Evolutionary conservation across 768 basidiomycete species (phyloP), one percentile per base, ranked within the genome.

Genomic region (Neoboletus magnificus): DNA sequence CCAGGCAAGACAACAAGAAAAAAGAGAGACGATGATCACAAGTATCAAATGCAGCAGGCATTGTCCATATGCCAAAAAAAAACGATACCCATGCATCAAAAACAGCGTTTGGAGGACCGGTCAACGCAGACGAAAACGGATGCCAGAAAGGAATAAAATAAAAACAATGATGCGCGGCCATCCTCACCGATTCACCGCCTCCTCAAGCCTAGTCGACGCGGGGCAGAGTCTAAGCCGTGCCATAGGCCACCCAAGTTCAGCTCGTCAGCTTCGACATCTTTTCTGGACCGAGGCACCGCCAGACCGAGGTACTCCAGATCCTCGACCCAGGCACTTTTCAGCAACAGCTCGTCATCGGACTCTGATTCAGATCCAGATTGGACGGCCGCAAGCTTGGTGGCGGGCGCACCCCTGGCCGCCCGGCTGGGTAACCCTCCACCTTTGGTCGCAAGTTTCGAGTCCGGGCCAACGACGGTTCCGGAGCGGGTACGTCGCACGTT

Each of bases 401-500:
- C 10, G 1, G 43, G 23, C 4, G n/a, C 40, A 20, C 41, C 46
- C 48, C 49, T 54, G 30, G 54, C 27, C 7, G 36, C 7, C 35
- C 48, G 23, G 37, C 13, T 15, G 10, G 52, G n/a, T 25, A 43
- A 12, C 12, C 23, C 32, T 4, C 44, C 32, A 5, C 41, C 25
- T 45, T 57, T 54, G 8, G 52, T 30, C 23, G 44, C 70, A 15
- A 71, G 54, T 30, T 54, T 61, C 37, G 71, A 71, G 51, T 60
- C 51, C 3, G 62, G 65, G 13, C 71, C 72, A 35, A 77, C 71
- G 35, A 82, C 65, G 4, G 82, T 82, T 3, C 79, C 82, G 47
- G 79, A 81, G 44, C 80, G 75, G 10, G 78, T 77, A 10, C 82
- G 74, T 22, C 73, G 69, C 13, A 74, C 62, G 15, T 66, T 66